These are phyloP conservation scores for Terfezia boudieri DNA, from an alignment of 495 filamentous ascomycete genomes.

Conservation along the genomic window DNA sequence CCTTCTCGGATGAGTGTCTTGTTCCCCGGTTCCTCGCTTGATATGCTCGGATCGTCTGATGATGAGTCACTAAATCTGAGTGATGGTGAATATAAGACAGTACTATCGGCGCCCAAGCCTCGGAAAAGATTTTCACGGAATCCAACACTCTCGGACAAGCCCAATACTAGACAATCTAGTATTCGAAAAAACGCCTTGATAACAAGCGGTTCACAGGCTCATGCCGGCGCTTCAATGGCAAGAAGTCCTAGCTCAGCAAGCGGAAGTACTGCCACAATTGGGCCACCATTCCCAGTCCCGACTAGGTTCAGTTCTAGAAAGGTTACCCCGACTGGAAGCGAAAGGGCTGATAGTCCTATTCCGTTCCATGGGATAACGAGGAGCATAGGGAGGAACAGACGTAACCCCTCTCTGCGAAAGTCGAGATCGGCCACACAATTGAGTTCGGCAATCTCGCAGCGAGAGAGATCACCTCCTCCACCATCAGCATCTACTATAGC, in stretches of 20 bases:
- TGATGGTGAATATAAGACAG: constrained; percentile 35
- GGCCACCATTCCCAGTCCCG: constrained; percentile 76
- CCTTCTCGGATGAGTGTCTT: background rate
- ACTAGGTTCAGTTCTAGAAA: constrained; percentile 70
- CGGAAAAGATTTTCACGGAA: constrained; percentile 3
- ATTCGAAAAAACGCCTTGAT: constrained; percentile 49
- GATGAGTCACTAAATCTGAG: constrained; percentile 33
- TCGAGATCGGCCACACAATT: constrained; percentile 59
- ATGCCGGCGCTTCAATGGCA: constrained; percentile 31
- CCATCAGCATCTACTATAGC: constrained; percentile 40
- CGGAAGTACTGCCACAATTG: constrained; percentile 9
- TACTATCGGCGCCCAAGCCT: constrained; percentile 35
- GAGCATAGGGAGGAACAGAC: background rate
- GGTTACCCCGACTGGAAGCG: constrained; percentile 32
- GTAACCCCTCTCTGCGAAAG: constrained; percentile 36
- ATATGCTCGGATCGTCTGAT: constrained; percentile 2
- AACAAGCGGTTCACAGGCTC: constrained; percentile 49
- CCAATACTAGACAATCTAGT: constrained; percentile 25
- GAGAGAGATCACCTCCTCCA: constrained; percentile 41
- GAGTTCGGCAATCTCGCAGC: constrained; percentile 24
- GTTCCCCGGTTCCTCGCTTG: background rate
- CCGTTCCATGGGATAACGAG: background rate
- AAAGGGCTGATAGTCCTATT: constrained; percentile 34
- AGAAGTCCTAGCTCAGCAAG: background rate
- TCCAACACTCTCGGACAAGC: background rate